These are phyloP conservation scores for Dryas integrifolia DNA, from an alignment of 331 rosid genomes.

Conservation along the genomic window DNA sequence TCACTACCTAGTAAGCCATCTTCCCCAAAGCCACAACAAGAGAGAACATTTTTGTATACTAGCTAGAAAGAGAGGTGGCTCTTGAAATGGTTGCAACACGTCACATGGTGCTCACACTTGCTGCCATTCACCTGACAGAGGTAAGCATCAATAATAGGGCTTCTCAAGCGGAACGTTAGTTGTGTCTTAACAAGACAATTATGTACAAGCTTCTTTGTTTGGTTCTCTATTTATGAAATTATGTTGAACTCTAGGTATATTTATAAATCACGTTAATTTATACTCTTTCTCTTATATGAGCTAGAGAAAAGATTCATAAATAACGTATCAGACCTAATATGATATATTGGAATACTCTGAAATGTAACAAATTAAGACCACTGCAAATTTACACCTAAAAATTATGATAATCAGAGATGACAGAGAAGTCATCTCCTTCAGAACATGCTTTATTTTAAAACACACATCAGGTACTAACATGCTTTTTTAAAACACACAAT, in stretches of 20 bases:
- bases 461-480: not conserved
- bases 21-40: not conserved
- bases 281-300: not conserved
- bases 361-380: not conserved
- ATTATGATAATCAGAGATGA: not conserved
- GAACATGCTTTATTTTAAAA: not conserved
- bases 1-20: not conserved
- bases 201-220: not conserved
- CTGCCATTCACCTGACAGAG: not conserved
- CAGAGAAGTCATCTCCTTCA: slow-evolving; percentile 7
- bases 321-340: not conserved
- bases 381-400: not conserved
- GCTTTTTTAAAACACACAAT: too few relatives aligned
- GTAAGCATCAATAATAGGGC: not conserved
- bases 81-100: not conserved
- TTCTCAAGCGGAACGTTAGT: not conserved
- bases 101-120: not conserved
- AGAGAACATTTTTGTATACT: not conserved
- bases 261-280: not conserved
- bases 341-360: not conserved
- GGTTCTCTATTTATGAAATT: not conserved
- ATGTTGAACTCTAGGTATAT: not conserved
- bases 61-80: not conserved
- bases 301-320: not conserved
- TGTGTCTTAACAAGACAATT: not conserved